Conservation (phyloP, 352 stramenopile genomes). For the Thraustotheca clavata region DNA sequence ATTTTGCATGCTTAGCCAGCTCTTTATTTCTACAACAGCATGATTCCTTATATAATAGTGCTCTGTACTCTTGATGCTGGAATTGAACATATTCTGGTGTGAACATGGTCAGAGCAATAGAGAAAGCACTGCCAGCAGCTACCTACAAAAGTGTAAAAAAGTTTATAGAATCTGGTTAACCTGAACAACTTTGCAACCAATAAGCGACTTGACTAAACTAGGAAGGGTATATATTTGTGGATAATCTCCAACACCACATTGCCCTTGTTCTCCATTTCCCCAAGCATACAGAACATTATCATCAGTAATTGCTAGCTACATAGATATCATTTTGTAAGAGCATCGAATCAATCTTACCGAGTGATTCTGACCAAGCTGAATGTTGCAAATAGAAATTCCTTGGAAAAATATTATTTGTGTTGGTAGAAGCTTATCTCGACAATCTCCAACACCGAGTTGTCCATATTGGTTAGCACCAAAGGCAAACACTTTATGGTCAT, state of each 20-base stretch:
- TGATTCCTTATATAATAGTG: neutral
- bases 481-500: conserved; percentile 30
- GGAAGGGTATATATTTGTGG: conserved; percentile 70
- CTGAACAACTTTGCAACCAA: conserved; percentile 50
- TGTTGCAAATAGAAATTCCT: conserved; percentile 28
- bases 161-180: neutral
- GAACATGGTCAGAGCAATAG: conserved; percentile 1
- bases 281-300: conserved; percentile 46
- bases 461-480: conserved; percentile 57
- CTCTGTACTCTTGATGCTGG: neutral
- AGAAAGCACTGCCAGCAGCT: conserved; percentile 12
- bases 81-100: neutral
- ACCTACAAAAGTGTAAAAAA: neutral
- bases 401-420: conserved; percentile 50
- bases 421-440: conserved; percentile 33
- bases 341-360: conserved; percentile 31
- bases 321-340: neutral
- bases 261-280: conserved; percentile 62
- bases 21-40: too few species aligned
- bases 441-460: conserved; percentile 55
- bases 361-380: conserved; percentile 45
- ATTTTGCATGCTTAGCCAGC: neutral
- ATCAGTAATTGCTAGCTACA: conserved; percentile 27
- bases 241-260: conserved; percentile 57
- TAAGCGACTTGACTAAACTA: conserved; percentile 46